Base-by-base conservation (phyloP, 768 basidiomycete species). In the Boletus edulis region DNA sequence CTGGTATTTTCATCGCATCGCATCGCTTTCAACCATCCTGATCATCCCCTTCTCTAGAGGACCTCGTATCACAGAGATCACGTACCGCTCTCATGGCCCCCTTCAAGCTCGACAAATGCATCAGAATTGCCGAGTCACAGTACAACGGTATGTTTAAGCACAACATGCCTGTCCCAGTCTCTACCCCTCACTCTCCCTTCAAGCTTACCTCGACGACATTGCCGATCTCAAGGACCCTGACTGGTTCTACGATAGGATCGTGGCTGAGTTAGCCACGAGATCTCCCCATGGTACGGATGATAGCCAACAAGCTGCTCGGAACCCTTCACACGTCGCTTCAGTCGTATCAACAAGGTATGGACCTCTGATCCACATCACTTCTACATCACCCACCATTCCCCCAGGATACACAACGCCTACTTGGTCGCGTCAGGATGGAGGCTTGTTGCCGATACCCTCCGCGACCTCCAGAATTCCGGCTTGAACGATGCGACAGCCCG, bases 381-480 rank as follows among this genome's bases (percentile, higher is more conserved):
- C 46, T 17, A 24, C 51, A 18, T 38, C 3, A 52, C 57, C 29
- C 27, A 61, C 51, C 51, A 38, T 58, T 12, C 24, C 34, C 49
- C 40, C 61, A 93, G 91, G 69, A 78, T 93, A 51, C 91, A 94
- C 69, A 94, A 93, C 66, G 70, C 82, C 9, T 91, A 90, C 68
- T 82, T 88, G 80, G 76, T 92, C 34, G 87, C 90, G n/a, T 83
- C 89, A 15, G 86, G 83, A 2, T 94, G 91, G 91, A 88, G 80
- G 59, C 73, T 92, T 46, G 83, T 89, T n/a, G 68, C 77, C 4
- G 77, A 85, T 54, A 75, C 75, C 32, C 72, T 93, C 51, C 76
- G 76, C 49, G 75, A 80, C 27, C 72, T 92, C 44, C 73, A 77
- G n/a, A 71, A 78, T 17, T 72, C 75, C 13, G 86, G 85, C 32